Evolutionary conservation across 2,329 filamentous ascomycete genomes (phyloP).

Genomic region (Fusarium chuoi): DNA sequence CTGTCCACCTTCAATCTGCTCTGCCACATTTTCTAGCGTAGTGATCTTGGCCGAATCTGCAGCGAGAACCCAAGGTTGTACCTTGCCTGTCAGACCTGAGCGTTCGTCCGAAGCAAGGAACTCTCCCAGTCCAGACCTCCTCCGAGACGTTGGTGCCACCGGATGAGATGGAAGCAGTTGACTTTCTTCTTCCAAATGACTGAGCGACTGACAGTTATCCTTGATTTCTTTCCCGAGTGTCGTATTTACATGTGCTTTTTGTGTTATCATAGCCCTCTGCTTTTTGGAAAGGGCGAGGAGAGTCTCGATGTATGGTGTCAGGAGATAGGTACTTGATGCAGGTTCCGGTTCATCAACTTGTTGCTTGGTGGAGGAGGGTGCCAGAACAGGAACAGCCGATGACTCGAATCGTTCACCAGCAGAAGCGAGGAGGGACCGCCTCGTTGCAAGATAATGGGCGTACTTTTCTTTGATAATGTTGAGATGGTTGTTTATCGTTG

Average conservation of each 20-base stretch:
- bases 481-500: slow-evolving; percentile 53
- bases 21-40: slow-evolving; percentile 67
- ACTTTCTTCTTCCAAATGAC: slow-evolving; percentile 69
- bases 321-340: slow-evolving; percentile 53
- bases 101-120: slow-evolving; percentile 53
- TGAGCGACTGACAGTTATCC: slow-evolving; percentile 61
- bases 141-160: slow-evolving; percentile 49
- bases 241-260: slow-evolving; percentile 67
- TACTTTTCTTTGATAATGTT: slow-evolving; percentile 65
- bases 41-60: slow-evolving; percentile 69
- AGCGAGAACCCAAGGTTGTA: slow-evolving; percentile 69
- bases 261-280: slow-evolving; percentile 66
- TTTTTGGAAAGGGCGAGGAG: slow-evolving; percentile 63
- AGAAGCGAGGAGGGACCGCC: slow-evolving; percentile 59
- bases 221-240: slow-evolving; percentile 62
- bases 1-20: slow-evolving; percentile 69
- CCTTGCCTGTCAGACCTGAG: slow-evolving; percentile 54
- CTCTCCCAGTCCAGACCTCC: slow-evolving; percentile 57
- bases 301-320: slow-evolving; percentile 66
- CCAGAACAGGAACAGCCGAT: slow-evolving; percentile 39
- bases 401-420: slow-evolving; percentile 48
- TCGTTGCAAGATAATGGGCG: slow-evolving; percentile 59
- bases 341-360: slow-evolving; percentile 28
- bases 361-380: slow-evolving; percentile 11
- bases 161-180: slow-evolving; percentile 67